Percentiles rank a stretch among this genome's conserved stretches.
Conservation (phyloP, 129 eudicot genomes). For the Calendula officinalis region DNA sequence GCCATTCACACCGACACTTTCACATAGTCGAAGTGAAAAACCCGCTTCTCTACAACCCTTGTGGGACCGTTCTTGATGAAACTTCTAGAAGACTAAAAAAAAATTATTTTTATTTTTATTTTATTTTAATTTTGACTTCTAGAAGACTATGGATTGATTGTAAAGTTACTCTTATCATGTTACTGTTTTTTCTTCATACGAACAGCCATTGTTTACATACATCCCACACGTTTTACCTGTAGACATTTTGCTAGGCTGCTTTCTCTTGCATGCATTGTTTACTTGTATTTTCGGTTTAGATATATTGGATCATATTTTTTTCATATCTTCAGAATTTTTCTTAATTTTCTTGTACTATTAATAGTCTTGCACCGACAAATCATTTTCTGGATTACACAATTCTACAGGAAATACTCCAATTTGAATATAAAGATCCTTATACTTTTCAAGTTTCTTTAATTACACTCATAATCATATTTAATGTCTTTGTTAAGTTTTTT, state of each 20-base stretch:
- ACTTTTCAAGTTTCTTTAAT: too few relatives aligned
- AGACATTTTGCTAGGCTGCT: constrained; percentile 18
- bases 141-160: constrained; percentile 18
- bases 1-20: constrained; percentile 52
- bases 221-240: constrained; percentile 1
- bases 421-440: too few relatives aligned
- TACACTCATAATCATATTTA: too few relatives aligned
- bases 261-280: constrained; percentile 19
- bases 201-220: background rate
- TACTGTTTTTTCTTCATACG: constrained; percentile 22
- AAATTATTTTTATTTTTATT: too few relatives aligned
- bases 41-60: constrained; percentile 54
- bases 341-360: background rate
- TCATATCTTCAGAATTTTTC: background rate
- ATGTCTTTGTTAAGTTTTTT: too few relatives aligned
- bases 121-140: too few relatives aligned
- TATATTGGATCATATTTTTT: background rate
- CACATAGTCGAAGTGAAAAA: constrained; percentile 61
- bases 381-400: too few relatives aligned
- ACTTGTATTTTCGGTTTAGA: background rate
- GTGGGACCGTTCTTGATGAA: constrained; percentile 77
- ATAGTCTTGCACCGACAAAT: background rate
- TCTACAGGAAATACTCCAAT: too few relatives aligned
- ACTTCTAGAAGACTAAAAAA: constrained; percentile 13
- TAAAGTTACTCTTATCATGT: constrained; percentile 24